Base-by-base conservation (phyloP, 176 grass and related monocot genomes). In the Chrysopogon serrulatus region DNA sequence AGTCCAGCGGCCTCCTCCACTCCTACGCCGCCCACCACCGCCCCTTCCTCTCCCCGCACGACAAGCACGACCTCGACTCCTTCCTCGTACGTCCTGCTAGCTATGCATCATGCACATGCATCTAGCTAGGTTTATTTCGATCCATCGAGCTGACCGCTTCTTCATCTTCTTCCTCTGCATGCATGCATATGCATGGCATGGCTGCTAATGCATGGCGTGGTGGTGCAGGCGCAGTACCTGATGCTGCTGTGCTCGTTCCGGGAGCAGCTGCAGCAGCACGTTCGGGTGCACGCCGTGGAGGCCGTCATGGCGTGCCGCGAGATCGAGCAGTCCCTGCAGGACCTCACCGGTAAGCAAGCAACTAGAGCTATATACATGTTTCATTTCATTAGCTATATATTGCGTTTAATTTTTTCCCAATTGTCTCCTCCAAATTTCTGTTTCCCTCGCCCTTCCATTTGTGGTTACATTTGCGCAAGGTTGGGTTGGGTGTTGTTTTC, bases 251-350 rank as follows among this genome's bases (percentile, higher is more conserved):
- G 97, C 91, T 99, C 97, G 70, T 99, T 99, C 86, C 65, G 97
- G 28, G 97, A 99, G 91, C 97, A 99, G 87, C 91, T 99, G 57
- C 97, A 99, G 86, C 97, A 99, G 88, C 97, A 99, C 69, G 97
- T 99, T 80, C 86, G 97, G 68, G 97, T 96, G 87, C 97, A 99
- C 87, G 97, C 97, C 79, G 97, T 99, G 78, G 97, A 99, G 97
- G 97, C 97, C 65, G 97, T 99, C 87, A 92, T 99, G 85, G 93
- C 97, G 48, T 99, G 97, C 93, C 92, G 97, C 18, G 97, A 99
- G 86, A 99, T 99, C 88, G 97, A 99, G 86, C 97, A 99, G 63
- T 92, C 97, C 9, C 79, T 99, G 43, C 97, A 99, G 73, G 97
- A 96, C 83, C 83, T 99, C 19, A 99, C 97, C 23, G 97, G 97